A percentile compares a stretch with the other conserved stretches of the same genome.
These are phyloP conservation scores for Ustilago vetiveriae DNA, from an alignment of 1,284 basidiomycete species.

Conservation along the genomic window DNA sequence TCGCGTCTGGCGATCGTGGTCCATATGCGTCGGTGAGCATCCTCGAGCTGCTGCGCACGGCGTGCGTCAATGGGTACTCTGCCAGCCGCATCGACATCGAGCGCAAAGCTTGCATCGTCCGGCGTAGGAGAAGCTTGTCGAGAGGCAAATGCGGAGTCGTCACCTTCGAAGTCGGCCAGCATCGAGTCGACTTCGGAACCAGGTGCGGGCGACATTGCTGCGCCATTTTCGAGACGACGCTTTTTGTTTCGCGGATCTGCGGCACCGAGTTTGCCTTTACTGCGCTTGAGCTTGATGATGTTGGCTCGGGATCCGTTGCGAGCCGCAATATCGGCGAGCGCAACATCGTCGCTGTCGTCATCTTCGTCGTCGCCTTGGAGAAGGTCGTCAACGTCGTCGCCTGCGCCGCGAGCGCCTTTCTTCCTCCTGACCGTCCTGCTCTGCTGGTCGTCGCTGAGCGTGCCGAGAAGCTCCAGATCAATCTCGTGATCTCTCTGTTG, in stretches of 20 bases:
- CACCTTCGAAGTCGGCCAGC: conserved; percentile 37
- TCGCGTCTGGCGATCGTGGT: conserved; percentile 65
- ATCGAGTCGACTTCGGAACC: conserved; percentile 36
- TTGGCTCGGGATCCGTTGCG: conserved; percentile 26
- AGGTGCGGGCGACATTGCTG: conserved; percentile 33
- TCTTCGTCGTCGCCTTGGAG: conserved; percentile 33
- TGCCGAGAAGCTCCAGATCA: conserved; percentile 62
- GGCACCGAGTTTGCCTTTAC: conserved; percentile 37
- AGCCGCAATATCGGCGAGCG: conserved; percentile 40
- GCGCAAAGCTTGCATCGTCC: conserved; percentile 32
- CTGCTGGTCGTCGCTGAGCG: conserved; percentile 46
- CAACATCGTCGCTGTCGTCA: conserved; percentile 41
- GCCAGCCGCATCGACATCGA: conserved; percentile 46
- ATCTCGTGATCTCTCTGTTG: conserved; percentile 57
- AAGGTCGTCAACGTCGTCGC: conserved; percentile 42
- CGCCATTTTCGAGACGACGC: conserved; percentile 33
- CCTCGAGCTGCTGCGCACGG: conserved; percentile 59
- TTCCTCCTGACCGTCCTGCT: conserved; percentile 17
- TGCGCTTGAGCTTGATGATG: conserved; percentile 53
- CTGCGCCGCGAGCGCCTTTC: conserved; percentile 15
- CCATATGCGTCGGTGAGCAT: conserved; percentile 66
- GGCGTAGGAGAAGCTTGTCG: conserved; percentile 36
- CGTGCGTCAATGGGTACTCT: conserved; percentile 55
- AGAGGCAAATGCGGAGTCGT: conserved; percentile 37
- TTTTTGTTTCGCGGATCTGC: conserved; percentile 31